phyloP scores from a whole-genome alignment of 2,329 filamentous ascomycete genomes.

The Cladorrhinum sp. region DNA sequence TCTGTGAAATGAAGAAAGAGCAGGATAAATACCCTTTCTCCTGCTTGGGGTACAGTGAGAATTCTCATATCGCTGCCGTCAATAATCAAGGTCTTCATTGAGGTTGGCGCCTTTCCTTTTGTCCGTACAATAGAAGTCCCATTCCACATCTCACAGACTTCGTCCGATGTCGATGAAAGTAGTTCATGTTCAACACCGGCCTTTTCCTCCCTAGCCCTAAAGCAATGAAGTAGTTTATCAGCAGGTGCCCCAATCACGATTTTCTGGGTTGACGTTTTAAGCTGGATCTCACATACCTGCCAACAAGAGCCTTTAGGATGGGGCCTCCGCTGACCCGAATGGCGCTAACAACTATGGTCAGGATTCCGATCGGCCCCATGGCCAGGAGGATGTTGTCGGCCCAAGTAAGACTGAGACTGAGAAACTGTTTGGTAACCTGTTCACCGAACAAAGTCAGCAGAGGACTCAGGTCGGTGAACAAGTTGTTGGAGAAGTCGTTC shows the following conservation, averaged over 20 bases:
- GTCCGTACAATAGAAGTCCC: background rate
- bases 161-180: background rate
- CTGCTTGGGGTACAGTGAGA: background rate
- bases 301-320: background rate
- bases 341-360: background rate
- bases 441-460: constrained; percentile 40
- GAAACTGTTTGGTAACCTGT: constrained; percentile 38
- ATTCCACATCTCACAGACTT: constrained; percentile 1
- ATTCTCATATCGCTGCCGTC: background rate
- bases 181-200: background rate
- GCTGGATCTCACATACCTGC: background rate
- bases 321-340: background rate
- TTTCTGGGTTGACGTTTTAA: background rate
- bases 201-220: background rate
- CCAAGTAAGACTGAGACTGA: constrained; percentile 33
- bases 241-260: no score
- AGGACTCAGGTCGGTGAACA: constrained; percentile 35
- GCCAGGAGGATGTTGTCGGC: constrained; percentile 1
- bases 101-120: background rate
- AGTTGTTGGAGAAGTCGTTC: constrained; percentile 33
- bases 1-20: background rate
- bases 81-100: background rate
- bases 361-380: background rate
- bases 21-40: background rate
- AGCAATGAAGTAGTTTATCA: background rate